Percentiles rank a stretch among this genome's conserved stretches.
Conservation (phyloP, 2,329 filamentous ascomycete genomes). For the Exophiala calicioides region DNA sequence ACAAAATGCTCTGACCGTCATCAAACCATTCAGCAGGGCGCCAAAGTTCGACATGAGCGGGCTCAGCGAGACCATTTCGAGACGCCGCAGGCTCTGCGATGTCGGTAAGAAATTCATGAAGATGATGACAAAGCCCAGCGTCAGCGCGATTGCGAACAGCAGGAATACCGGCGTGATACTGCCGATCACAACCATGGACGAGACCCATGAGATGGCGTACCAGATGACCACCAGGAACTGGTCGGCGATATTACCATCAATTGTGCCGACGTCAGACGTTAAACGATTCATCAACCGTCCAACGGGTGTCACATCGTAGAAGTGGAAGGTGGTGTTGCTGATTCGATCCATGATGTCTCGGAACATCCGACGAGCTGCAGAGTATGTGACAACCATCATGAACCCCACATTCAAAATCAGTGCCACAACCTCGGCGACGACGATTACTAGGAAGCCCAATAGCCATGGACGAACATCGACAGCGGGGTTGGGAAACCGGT, state of each 20-base stretch:
- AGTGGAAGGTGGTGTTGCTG: constrained; percentile 79
- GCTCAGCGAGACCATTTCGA: constrained; percentile 87
- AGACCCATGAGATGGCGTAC: constrained; percentile 68
- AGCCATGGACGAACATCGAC: constrained; percentile 74
- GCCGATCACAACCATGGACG: constrained; percentile 75
- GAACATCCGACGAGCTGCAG: constrained; percentile 75
- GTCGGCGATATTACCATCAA: constrained; percentile 80
- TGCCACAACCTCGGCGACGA: constrained; percentile 59
- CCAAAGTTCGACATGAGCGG: constrained; percentile 93
- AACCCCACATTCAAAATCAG: constrained; percentile 65
- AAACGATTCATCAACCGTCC: constrained; percentile 90
- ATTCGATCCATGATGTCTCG: constrained; percentile 70
- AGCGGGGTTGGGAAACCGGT: constrained; percentile 65
- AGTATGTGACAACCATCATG: constrained; percentile 76
- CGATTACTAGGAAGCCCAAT: constrained; percentile 67
- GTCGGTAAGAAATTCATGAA: constrained; percentile 78
- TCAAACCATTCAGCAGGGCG: constrained; percentile 79
- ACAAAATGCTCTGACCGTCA: constrained; percentile 80
- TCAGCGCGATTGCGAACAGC: constrained; percentile 68
- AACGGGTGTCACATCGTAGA: constrained; percentile 86
- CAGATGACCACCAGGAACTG: constrained; percentile 73
- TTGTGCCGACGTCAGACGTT: constrained; percentile 84
- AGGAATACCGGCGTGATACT: constrained; percentile 77
- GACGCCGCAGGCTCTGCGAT: constrained; percentile 76
- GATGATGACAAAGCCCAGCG: constrained; percentile 67